Base-by-base conservation (phyloP, 768 basidiomycete genomes). In the Stropharia rugosoannulata region DNA sequence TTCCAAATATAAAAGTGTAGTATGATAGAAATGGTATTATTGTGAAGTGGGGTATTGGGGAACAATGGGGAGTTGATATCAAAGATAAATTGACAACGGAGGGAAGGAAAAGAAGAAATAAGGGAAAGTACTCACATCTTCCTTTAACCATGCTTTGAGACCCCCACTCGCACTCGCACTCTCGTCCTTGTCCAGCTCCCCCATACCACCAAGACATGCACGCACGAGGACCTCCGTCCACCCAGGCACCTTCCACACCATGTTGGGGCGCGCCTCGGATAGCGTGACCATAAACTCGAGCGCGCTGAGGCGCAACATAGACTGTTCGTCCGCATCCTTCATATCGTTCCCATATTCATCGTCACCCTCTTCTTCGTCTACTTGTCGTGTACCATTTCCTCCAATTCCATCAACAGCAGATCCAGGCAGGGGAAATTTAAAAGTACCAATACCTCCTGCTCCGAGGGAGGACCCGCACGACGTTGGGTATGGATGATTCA, bases 271-370 rank as follows among this genome's bases (percentile, higher is more conserved):
- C 2, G 89, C 82, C 69, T 95, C 93, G 27, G 81, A 84, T 15
- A 96, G 69, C 11, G 82, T 84, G 51, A 95, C 77, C 83, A 95
- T 87, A 50, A 95, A 83, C 69, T 95, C 93, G 9, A 94, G 72
- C 8, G 90, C 89, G 0, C 85, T 82, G 50, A 85, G 81, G 9
- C 91, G 76, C 29, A 91, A 77, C 18, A 86, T 85, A 39, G 85
- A 80, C 51, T 82, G 79, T 55, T 89, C 86, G 47, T 93, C 75
- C 40, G 79, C 77, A 2, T 73, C 65, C 3, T 70, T 70, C 1
- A 66, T 65, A 3, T 66, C 74, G 2, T 66, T 62, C 7, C 64
- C 64, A 25, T 65, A 59, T 4, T 62, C 9, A 60, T 64, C 10
- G 58, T 68, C 13, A 63, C 64, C 37, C n/a, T 41, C 38, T 3